Evolutionary conservation across 176 grass and related monocot genomes (phyloP).

Genomic region (Oryza meyeriana): DNA sequence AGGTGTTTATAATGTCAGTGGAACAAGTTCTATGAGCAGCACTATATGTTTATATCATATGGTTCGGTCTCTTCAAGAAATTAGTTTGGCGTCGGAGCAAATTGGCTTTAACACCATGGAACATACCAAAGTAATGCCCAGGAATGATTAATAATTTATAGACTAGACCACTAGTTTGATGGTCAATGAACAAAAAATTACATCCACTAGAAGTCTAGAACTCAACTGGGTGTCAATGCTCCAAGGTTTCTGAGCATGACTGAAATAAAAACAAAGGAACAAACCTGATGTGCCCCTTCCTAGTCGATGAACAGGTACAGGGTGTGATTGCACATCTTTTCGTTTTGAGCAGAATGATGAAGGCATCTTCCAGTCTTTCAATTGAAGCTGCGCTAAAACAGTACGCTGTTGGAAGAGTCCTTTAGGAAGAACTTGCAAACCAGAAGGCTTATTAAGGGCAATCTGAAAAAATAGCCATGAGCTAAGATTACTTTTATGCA

Average conservation of each 20-base stretch:
- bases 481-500: neutral
- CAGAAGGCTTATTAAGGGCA: constrained; percentile 83
- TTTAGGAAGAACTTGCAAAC: constrained; percentile 94
- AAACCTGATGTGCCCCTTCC: constrained; percentile 96
- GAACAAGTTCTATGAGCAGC: neutral
- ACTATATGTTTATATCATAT: neutral
- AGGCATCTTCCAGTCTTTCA: constrained; percentile 66
- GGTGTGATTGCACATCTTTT: constrained; percentile 50
- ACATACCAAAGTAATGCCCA: constrained; percentile 7
- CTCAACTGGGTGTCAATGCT: constrained; percentile 5
- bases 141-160: neutral
- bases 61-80: neutral
- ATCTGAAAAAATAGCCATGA: constrained; percentile 47
- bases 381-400: constrained; percentile 74
- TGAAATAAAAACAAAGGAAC: constrained; percentile 24
- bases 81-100: neutral
- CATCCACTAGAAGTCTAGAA: neutral
- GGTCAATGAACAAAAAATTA: neutral
- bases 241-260: neutral
- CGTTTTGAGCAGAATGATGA: constrained; percentile 24
- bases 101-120: neutral
- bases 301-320: constrained; percentile 84
- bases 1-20: neutral
- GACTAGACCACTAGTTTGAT: constrained; percentile 10
- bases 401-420: constrained; percentile 95